A percentile compares a stretch with the other conserved stretches of the same genome.
phyloP scores from a whole-genome alignment of 2,329 filamentous ascomycete genomes.

The Magnaporthiopsis incrustans region DNA sequence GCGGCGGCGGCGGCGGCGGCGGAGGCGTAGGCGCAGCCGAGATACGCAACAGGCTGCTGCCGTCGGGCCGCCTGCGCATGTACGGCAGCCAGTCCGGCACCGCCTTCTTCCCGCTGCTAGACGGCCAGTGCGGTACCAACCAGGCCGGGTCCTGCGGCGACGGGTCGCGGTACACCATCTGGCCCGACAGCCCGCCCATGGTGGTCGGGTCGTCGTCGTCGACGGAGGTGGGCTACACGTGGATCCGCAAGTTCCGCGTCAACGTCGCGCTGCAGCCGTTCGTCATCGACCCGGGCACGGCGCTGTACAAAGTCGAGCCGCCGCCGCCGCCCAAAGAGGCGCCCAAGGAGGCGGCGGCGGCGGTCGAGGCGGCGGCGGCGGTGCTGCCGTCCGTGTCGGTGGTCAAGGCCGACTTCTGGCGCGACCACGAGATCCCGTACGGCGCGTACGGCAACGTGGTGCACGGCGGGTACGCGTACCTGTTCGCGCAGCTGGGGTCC shows the following conservation, averaged over 20 bases:
- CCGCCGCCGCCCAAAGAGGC: no score
- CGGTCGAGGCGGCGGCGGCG: neutral
- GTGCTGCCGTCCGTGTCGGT: neutral
- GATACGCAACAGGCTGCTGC: neutral
- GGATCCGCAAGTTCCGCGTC: conserved; percentile 3
- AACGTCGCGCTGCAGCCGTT: neutral
- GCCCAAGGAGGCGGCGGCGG: no score
- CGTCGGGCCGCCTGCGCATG: neutral
- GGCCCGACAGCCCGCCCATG: conserved; percentile 6
- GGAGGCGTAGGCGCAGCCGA: no score
- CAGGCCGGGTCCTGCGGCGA: conserved; percentile 5
- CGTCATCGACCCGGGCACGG: neutral
- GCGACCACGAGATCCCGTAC: neutral
- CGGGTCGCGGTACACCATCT: conserved; percentile 4
- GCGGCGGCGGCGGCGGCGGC: no score
- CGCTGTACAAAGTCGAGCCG: conserved; percentile 4
- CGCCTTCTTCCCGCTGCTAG: conserved; percentile 4
- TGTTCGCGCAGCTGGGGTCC: neutral
- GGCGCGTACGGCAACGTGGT: conserved; percentile 6
- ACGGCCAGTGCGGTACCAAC: neutral
- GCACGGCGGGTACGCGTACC: neutral
- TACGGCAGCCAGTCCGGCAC: conserved; percentile 5
- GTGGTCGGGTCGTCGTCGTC: neutral
- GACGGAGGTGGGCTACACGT: neutral
- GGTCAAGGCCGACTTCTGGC: conserved; percentile 1